A percentile compares a stretch with the other conserved stretches of the same genome.
phyloP scores from a whole-genome alignment of 176 grass and related monocot genomes.

The Thalia dealbata region DNA sequence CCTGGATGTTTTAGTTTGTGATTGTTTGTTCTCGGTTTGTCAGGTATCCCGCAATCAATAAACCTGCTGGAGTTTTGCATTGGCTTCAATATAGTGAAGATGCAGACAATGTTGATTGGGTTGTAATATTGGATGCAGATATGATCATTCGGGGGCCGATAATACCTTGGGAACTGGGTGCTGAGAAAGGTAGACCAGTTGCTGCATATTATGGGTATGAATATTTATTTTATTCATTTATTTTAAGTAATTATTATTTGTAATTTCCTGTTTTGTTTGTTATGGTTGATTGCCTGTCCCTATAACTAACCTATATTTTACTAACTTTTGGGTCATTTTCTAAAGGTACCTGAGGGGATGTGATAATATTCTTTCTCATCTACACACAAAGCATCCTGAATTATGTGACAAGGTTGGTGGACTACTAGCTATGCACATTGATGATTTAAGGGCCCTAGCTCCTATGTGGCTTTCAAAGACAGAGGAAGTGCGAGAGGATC shows the following conservation, averaged over 20 bases:
- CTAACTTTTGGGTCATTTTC: slow-evolving; percentile 4
- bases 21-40: slow-evolving; percentile 15
- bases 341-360: slow-evolving; percentile 88
- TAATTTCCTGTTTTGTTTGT: not conserved
- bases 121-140: slow-evolving; percentile 85
- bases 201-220: slow-evolving; percentile 84
- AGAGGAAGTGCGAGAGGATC: slow-evolving; percentile 83
- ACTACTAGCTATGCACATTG: slow-evolving; percentile 76
- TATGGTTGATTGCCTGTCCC: slow-evolving; percentile 3
- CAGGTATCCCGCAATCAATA: slow-evolving; percentile 97
- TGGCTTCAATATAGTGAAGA: slow-evolving; percentile 85
- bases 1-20: not conserved
- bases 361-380: slow-evolving; percentile 82
- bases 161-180: slow-evolving; percentile 84
- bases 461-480: slow-evolving; percentile 97
- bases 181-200: slow-evolving; percentile 81
- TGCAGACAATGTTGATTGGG: slow-evolving; percentile 82
- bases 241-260: not conserved
- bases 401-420: slow-evolving; percentile 96
- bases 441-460: slow-evolving; percentile 79
- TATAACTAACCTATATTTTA: slow-evolving; percentile 8
- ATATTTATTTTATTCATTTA: slow-evolving; percentile 1
- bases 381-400: slow-evolving; percentile 88
- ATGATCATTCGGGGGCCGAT: slow-evolving; percentile 84
- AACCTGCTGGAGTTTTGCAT: slow-evolving; percentile 80